phyloP scores from a whole-genome alignment of 257 asterid species.

The Lycium ferocissimum region DNA sequence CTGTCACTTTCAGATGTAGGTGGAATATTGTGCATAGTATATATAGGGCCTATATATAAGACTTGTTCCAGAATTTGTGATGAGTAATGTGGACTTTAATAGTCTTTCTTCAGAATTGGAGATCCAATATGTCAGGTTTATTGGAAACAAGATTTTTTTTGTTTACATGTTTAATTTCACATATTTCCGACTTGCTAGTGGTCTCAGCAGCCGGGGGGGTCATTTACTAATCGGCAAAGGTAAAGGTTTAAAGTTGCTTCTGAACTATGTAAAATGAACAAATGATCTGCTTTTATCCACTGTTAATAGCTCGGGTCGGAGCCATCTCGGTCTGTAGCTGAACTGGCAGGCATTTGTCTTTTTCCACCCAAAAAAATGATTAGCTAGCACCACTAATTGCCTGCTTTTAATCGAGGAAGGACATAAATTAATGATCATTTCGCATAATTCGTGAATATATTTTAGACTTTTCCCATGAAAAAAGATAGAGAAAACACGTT shows the following conservation, averaged over 20 bases:
- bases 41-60: conserved; percentile 22
- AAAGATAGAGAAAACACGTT: neutral
- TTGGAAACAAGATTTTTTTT: conserved; percentile 41
- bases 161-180: neutral
- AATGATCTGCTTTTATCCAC: neutral
- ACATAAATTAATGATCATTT: neutral
- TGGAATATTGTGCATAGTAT: conserved; percentile 35
- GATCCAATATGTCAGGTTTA: conserved; percentile 38
- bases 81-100: conserved; percentile 3
- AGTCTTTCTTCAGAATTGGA: conserved; percentile 21
- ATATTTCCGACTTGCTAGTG: neutral
- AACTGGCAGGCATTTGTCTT: neutral
- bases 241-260: neutral
- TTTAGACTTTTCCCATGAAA: neutral
- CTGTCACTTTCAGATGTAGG: conserved; percentile 44
- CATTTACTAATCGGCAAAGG: neutral
- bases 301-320: neutral
- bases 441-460: neutral
- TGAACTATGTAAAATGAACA: neutral
- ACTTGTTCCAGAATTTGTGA: conserved; percentile 37
- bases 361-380: neutral
- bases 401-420: neutral
- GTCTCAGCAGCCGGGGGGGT: neutral
- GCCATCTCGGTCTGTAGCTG: neutral
- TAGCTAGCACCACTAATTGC: neutral